Evolutionary conservation across 2,329 filamentous ascomycete species (phyloP).

Genomic region (Colletotrichum costaricense): DNA sequence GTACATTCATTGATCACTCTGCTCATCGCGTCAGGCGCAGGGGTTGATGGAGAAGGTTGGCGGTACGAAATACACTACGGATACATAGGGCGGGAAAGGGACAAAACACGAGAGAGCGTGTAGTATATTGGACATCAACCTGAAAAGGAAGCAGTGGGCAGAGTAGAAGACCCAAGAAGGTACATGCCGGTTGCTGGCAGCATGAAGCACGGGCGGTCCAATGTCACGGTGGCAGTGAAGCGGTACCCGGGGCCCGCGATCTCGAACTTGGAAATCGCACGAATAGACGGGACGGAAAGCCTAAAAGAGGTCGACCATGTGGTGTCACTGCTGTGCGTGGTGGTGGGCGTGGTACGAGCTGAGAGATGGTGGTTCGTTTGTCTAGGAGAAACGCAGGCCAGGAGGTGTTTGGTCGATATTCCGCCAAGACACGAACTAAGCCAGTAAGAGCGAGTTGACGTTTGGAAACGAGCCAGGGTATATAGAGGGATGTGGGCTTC

Average conservation of each 20-base stretch:
- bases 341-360: not conserved
- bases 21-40: not conserved
- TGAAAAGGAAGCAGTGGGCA: conserved; percentile 1
- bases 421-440: not conserved
- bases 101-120: not conserved
- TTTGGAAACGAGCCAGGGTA: conserved; percentile 19
- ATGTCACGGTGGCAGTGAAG: not conserved
- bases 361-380: conserved; percentile 16
- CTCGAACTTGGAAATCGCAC: conserved; percentile 6
- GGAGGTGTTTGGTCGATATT: conserved; percentile 13
- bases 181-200: not conserved
- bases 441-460: conserved; percentile 19
- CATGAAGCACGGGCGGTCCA: not conserved
- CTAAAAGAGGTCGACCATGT: not conserved
- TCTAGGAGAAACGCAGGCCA: conserved; percentile 27
- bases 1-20: conserved; percentile 1
- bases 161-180: not conserved
- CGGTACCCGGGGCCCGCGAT: conserved; percentile 3
- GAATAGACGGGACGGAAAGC: conserved; percentile 11
- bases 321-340: no score
- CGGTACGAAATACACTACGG: not conserved
- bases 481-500: not conserved
- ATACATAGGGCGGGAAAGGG: not conserved
- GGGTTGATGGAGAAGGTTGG: not conserved
- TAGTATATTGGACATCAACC: not conserved